Evolutionary conservation across 1,139 yeast genomes (phyloP), one percentile per base, ranked within the genome.

Genomic region (Taphrina sp.): DNA sequence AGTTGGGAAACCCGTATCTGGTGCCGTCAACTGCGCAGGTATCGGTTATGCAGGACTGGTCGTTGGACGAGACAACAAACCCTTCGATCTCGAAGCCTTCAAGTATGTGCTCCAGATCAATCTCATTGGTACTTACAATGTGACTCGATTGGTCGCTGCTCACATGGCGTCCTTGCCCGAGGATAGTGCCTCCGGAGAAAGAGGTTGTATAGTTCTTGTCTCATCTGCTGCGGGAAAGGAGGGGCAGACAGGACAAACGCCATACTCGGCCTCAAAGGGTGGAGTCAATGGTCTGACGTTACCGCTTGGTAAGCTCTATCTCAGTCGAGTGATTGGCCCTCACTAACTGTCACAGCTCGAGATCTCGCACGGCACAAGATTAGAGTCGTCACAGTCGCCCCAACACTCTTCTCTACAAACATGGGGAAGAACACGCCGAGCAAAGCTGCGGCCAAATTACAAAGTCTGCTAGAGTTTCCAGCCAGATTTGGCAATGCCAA

Each of bases 301-400:
- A 64, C 84, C 82, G 56, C n/a, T 77, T 83, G 54, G 44, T 26
- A 10, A 24, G 44, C 1, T 10, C 31, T 16, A 26, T n/a, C n/a
- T n/a, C n/a, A n/a, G n/a, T n/a, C n/a, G n/a, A n/a, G n/a, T n/a
- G n/a, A n/a, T n/a, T n/a, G n/a, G n/a, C n/a, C n/a, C n/a, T n/a
- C n/a, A n/a, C n/a, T n/a, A n/a, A n/a, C n/a, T n/a, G n/a, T n/a
- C n/a, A n/a, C n/a, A n/a, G 89, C 90, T 12, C 77, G 86, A 34
- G 68, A 73, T 61, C 82, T 82, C 65, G 88, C 89, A 42, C 85
- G 80, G 66, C 74, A 76, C 41, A 76, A 83, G 56, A 76, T 83
- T 74, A 76, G 82, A 63, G 61, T 52, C 2, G 52, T 52, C 37
- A 47, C 59, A 5, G 19, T 60, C 37, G 62, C 62, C 12, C 61